Conservation (phyloP, 495 filamentous ascomycete species). For the Coniosporium apollinis region DNA sequence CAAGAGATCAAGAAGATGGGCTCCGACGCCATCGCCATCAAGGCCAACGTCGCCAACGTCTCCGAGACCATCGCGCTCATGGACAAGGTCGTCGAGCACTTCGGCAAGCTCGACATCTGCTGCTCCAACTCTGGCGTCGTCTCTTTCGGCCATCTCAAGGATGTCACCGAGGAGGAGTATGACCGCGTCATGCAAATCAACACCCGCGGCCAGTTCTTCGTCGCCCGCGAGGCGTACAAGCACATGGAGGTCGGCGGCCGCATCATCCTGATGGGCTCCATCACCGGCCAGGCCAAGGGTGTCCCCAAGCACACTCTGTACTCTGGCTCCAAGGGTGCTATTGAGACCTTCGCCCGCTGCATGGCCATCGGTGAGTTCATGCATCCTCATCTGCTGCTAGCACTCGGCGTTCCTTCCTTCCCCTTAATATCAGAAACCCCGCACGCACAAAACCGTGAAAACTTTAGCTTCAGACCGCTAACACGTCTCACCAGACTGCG, state of each 20-base stretch:
- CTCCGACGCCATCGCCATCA: slow-evolving; percentile 29
- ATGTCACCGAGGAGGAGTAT: slow-evolving; percentile 35
- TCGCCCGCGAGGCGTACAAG: slow-evolving; percentile 50
- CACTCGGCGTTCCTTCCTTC: too few relatives aligned
- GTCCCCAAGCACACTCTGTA: slow-evolving; percentile 49
- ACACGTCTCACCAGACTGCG: slow-evolving; percentile 16
- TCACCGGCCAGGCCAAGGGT: slow-evolving; percentile 44
- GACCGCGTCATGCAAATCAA: slow-evolving; percentile 40
- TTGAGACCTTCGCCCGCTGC: slow-evolving; percentile 39
- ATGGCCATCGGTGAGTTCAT: slow-evolving; percentile 32
- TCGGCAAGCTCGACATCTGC: slow-evolving; percentile 31
- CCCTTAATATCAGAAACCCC: too few relatives aligned
- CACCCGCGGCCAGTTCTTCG: slow-evolving; percentile 44
- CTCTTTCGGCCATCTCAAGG: slow-evolving; percentile 30
- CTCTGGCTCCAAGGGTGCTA: slow-evolving; percentile 39
- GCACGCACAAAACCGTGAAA: too few relatives aligned
- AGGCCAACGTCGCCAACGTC: slow-evolving; percentile 34
- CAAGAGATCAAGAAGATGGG: slow-evolving; percentile 28
- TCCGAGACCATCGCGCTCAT: slow-evolving; percentile 29
- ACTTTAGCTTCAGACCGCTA: slow-evolving; percentile 1
- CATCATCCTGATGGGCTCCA: slow-evolving; percentile 46
- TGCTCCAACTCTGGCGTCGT: slow-evolving; percentile 40
- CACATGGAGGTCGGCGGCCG: slow-evolving; percentile 43
- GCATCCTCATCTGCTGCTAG: neutral
- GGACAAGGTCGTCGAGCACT: slow-evolving; percentile 26